These are phyloP conservation scores for Pyrenochaeta sp. DNA, from an alignment of 2,329 filamentous ascomycete species.

Conservation along the genomic window DNA sequence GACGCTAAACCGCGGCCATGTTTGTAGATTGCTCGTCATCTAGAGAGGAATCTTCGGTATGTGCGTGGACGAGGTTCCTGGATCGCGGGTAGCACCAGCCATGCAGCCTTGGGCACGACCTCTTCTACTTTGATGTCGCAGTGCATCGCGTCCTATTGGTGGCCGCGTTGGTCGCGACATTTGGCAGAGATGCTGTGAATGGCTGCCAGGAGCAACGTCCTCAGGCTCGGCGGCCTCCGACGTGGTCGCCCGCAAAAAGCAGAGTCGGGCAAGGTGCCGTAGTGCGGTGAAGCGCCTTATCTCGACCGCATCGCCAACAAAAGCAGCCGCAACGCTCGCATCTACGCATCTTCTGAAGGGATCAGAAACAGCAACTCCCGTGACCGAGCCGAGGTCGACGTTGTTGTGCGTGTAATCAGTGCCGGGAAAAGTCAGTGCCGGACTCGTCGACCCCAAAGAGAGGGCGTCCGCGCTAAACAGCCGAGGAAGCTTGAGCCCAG, in stretches of 20 bases:
- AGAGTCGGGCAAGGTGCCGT: slow-evolving; percentile 3
- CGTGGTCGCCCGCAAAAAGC: slow-evolving; percentile 8
- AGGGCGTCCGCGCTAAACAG: slow-evolving; percentile 12
- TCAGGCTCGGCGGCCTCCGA: slow-evolving; percentile 7
- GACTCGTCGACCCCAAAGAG: slow-evolving; percentile 9
- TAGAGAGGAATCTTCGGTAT: too few species aligned
- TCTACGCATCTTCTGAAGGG: too few species aligned
- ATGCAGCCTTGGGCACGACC: too few species aligned
- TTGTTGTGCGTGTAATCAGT: slow-evolving; percentile 11
- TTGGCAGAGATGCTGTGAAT: too few species aligned
- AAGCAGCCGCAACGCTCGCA: not conserved
- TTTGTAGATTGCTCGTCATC: too few species aligned
- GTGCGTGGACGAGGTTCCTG: too few species aligned
- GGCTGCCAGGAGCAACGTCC: not conserved
- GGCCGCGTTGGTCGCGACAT: too few species aligned
- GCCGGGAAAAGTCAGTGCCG: slow-evolving; percentile 14
- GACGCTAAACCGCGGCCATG: too few species aligned
- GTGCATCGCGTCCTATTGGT: too few species aligned
- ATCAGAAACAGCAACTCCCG: too few species aligned
- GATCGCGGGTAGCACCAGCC: too few species aligned
- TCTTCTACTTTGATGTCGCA: too few species aligned
- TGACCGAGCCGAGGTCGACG: slow-evolving; percentile 15
- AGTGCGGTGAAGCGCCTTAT: not conserved
- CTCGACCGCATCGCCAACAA: not conserved
- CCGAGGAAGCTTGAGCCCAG: slow-evolving; percentile 15